Conservation (phyloP, 805 yeast species). For the Myxozyma geophila region DNA sequence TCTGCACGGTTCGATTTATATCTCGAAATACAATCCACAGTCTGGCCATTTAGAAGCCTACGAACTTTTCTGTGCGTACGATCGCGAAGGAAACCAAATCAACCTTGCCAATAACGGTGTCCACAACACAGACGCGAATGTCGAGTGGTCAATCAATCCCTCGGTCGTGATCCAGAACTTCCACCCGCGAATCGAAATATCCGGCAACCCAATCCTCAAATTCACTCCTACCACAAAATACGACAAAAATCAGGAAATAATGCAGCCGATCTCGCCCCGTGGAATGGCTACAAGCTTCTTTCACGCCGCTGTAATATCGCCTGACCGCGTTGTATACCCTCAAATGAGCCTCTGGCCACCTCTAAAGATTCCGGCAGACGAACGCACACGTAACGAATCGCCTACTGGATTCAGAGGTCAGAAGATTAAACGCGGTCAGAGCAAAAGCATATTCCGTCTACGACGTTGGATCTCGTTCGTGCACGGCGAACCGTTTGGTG, state of each 20-base stretch:
- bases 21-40: constrained; percentile 34
- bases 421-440: constrained; percentile 26
- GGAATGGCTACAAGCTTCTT: constrained; percentile 26
- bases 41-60: constrained; percentile 35
- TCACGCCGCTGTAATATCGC: constrained; percentile 33
- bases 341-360: constrained; percentile 42
- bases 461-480: constrained; percentile 28
- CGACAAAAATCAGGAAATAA: constrained; percentile 28
- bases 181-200: constrained; percentile 20
- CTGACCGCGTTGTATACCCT: constrained; percentile 36
- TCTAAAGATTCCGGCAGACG: constrained; percentile 33
- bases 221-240: constrained; percentile 24
- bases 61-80: constrained; percentile 29
- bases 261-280: constrained; percentile 21
- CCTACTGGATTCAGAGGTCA: constrained; percentile 38
- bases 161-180: constrained; percentile 22
- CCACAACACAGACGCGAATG: neutral
- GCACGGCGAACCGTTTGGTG: constrained; percentile 13
- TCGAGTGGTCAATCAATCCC: constrained; percentile 25
- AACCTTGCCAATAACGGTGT: no score
- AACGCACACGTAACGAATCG: constrained; percentile 37
- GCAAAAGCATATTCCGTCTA: constrained; percentile 33
- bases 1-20: constrained; percentile 38
- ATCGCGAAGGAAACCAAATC: neutral
- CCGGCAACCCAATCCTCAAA: constrained; percentile 22